phyloP scores from a whole-genome alignment of 1,284 basidiomycete genomes.

The Ganoderma boninense region DNA sequence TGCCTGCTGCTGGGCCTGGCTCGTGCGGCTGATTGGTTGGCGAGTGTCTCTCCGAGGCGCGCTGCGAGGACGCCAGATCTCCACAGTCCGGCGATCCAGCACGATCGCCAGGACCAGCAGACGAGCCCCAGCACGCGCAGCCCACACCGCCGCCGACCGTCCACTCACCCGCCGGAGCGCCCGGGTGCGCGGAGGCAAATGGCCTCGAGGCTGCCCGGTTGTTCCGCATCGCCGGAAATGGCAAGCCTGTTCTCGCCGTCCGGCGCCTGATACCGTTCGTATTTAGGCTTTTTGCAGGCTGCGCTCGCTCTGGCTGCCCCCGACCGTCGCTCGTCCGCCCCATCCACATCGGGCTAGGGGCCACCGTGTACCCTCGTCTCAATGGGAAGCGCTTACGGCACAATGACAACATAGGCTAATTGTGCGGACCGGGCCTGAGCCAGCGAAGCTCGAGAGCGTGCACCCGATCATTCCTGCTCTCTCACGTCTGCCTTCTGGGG shows the following conservation, averaged over 20 bases:
- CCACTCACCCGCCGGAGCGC: slow-evolving; percentile 1
- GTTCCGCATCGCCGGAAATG: not conserved
- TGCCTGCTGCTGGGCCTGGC: not conserved
- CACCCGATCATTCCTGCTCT: slow-evolving; percentile 14
- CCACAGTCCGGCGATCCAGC: not conserved
- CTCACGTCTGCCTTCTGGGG: slow-evolving; percentile 19
- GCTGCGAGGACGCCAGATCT: too few species aligned
- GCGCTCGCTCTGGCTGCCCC: not conserved
- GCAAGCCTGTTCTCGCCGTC: not conserved
- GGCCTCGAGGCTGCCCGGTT: slow-evolving; percentile 1
- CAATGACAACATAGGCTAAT: slow-evolving; percentile 4
- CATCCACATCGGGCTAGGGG: not conserved
- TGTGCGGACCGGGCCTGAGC: slow-evolving; percentile 18
- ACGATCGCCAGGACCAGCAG: not conserved
- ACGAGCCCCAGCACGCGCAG: too few species aligned
- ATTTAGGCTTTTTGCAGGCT: not conserved
- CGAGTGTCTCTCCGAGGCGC: too few species aligned
- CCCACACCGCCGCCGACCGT: too few species aligned
- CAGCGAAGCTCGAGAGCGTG: slow-evolving; percentile 10
- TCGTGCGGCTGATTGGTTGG: slow-evolving; percentile 12
- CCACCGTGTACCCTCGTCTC: not conserved
- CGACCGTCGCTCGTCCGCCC: not conserved
- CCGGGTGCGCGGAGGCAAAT: slow-evolving; percentile 7
- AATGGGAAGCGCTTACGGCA: not conserved
- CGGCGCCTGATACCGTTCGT: not conserved